Evolutionary conservation across 208 protist species (phyloP), one percentile per base, ranked within the genome.

Genomic region (Trypanosoma grayi): DNA sequence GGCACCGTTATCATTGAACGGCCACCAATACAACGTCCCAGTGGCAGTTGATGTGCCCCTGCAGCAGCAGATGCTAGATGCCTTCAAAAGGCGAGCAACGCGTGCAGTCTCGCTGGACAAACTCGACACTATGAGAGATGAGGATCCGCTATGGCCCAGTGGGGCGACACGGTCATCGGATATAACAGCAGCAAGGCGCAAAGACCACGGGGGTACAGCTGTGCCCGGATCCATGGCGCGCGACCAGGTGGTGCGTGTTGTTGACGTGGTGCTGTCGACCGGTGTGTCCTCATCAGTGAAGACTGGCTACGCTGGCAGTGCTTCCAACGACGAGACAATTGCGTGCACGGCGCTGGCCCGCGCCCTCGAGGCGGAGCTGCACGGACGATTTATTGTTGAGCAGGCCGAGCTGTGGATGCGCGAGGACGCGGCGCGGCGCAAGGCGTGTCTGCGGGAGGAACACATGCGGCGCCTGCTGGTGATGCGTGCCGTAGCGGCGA

Each of bases 331-430:
- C 20, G 25, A 43, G 2, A 46, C 41, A 34, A 54, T 34, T 33
- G 5, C 25, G 11, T 62, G 30, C 52, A 22, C 31, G 14, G 9
- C 16, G 18, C 20, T 62, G 24, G 13, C 31, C 20, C 14, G 45
- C 27, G 43, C 31, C 25, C 22, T 62, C 11, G 24, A 62, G 24
- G 44, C 57, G 30, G 57, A 62, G 33, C 10, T 62, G 5, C 45
- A 43, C 45, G 57, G 57, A 14, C 30, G 28, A n/a, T 18, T 62
- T 27, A 30, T 62, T 43, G 20, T 44, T 25, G 57, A 62, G 34
- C 57, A 62, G 14, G 44, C 22, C 14, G 16, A 39, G 11, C 1
- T 54, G 20, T 62, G 57, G 43, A 44, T 53, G 36, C 3, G 31
- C n/a, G 57, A 62, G 16, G 33, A 62, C 24, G 25, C 52, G 1